Evolutionary conservation across 352 stramenopile genomes (phyloP).

Genomic region (Phytophthora citricola): DNA sequence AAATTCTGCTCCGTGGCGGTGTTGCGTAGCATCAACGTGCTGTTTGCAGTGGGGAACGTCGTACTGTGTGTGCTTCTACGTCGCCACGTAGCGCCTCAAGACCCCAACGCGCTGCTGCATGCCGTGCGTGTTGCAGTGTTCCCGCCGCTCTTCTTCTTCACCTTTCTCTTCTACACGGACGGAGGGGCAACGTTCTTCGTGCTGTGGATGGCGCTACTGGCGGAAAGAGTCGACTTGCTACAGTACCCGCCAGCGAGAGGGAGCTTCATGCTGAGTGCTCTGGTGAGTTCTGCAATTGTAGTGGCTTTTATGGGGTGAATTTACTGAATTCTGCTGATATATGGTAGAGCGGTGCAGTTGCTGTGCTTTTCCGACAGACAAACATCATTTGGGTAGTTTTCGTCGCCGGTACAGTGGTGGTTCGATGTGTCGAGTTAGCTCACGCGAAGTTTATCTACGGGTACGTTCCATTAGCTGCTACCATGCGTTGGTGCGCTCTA

Average conservation of each 20-base stretch:
- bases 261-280: slow-evolving; percentile 65
- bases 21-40: slow-evolving; percentile 81
- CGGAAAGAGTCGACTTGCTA: slow-evolving; percentile 56
- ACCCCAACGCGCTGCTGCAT: slow-evolving; percentile 65
- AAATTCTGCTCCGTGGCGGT: slow-evolving; percentile 66
- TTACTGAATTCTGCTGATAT: slow-evolving; percentile 7
- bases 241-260: slow-evolving; percentile 37
- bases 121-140: slow-evolving; percentile 78
- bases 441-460: slow-evolving; percentile 78
- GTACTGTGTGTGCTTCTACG: slow-evolving; percentile 63
- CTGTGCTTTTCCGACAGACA: slow-evolving; percentile 90
- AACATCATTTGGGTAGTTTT: slow-evolving; percentile 94
- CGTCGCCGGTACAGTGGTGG: slow-evolving; percentile 74
- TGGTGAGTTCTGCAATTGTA: slow-evolving; percentile 39
- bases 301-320: not conserved
- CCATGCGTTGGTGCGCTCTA: not conserved
- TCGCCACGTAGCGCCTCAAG: slow-evolving; percentile 41
- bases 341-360: slow-evolving; percentile 64
- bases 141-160: slow-evolving; percentile 88
- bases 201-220: slow-evolving; percentile 81
- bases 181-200: slow-evolving; percentile 88
- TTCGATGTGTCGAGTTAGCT: slow-evolving; percentile 71
- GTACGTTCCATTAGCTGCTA: slow-evolving; percentile 31
- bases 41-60: slow-evolving; percentile 74
- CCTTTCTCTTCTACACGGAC: slow-evolving; percentile 93